Evolutionary conservation across 345 rosid genomes (phyloP).

Genomic region (Sonneratia caseolaris): DNA sequence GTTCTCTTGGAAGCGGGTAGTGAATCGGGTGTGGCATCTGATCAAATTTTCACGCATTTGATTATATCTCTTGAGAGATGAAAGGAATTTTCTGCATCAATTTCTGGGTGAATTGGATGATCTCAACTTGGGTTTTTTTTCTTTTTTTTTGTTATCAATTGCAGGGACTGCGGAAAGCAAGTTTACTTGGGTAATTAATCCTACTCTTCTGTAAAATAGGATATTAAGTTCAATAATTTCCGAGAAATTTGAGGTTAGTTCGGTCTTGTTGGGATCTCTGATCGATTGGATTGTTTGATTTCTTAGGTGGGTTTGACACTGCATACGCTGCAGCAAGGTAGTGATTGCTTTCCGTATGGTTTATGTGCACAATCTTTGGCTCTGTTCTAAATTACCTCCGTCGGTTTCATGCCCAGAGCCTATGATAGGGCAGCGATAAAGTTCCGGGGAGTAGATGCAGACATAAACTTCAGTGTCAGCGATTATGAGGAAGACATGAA

Average conservation of each 20-base stretch:
- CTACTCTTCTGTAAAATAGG: not conserved
- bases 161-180: slow-evolving; percentile 79
- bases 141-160: slow-evolving; percentile 1
- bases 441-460: slow-evolving; percentile 65
- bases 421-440: slow-evolving; percentile 75
- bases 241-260: not conserved
- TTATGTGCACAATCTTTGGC: no score
- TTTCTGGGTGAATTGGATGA: not conserved
- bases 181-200: slow-evolving; percentile 44
- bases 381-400: no score
- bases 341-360: not conserved
- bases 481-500: slow-evolving; percentile 52
- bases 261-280: not conserved
- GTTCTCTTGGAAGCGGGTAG: no score
- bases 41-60: no score
- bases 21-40: no score
- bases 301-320: slow-evolving; percentile 89
- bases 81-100: not conserved
- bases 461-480: slow-evolving; percentile 40
- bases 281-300: slow-evolving; percentile 2
- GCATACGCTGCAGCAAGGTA: slow-evolving; percentile 95
- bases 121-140: not conserved
- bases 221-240: not conserved
- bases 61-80: not conserved
- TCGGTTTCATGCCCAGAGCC: slow-evolving; percentile 16